phyloP scores from a whole-genome alignment of 108 stramenopile species.

The Pseudonitzschia delicatissima region DNA sequence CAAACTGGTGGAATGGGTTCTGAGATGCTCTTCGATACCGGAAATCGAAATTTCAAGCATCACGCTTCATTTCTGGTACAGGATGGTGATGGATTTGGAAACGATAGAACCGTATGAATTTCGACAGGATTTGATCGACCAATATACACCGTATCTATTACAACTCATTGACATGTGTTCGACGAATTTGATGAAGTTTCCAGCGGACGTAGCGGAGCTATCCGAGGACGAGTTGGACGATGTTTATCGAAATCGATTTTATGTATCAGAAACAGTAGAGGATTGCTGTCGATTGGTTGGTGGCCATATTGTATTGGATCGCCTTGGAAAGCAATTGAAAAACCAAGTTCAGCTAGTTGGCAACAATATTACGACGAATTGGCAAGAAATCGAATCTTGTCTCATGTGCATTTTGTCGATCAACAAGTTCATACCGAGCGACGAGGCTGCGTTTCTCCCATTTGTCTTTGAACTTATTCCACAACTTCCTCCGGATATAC shows the following conservation, averaged over 20 bases:
- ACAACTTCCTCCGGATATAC: conserved; percentile 55
- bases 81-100: conserved; percentile 80
- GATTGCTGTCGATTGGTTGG: conserved; percentile 87
- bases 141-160: conserved; percentile 58
- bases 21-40: conserved; percentile 65
- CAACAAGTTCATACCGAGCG: conserved; percentile 70
- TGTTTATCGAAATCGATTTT: conserved; percentile 66
- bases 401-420: conserved; percentile 69
- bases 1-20: conserved; percentile 69
- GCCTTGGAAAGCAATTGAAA: conserved; percentile 47
- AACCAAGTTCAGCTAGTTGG: conserved; percentile 42
- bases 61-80: conserved; percentile 91
- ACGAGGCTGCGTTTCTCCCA: conserved; percentile 71
- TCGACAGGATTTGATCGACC: conserved; percentile 75
- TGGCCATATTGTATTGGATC: conserved; percentile 60
- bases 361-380: conserved; percentile 32
- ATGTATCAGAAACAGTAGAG: conserved; percentile 81
- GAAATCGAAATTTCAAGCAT: conserved; percentile 83
- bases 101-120: conserved; percentile 71
- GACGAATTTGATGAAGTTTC: conserved; percentile 58
- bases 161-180: conserved; percentile 61
- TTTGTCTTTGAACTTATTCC: conserved; percentile 73
- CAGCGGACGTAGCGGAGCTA: conserved; percentile 59
- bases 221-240: conserved; percentile 74
- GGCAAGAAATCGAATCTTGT: conserved; percentile 86